Base-by-base conservation (phyloP, 257 asterid genomes). In the Haberlea rhodopensis region DNA sequence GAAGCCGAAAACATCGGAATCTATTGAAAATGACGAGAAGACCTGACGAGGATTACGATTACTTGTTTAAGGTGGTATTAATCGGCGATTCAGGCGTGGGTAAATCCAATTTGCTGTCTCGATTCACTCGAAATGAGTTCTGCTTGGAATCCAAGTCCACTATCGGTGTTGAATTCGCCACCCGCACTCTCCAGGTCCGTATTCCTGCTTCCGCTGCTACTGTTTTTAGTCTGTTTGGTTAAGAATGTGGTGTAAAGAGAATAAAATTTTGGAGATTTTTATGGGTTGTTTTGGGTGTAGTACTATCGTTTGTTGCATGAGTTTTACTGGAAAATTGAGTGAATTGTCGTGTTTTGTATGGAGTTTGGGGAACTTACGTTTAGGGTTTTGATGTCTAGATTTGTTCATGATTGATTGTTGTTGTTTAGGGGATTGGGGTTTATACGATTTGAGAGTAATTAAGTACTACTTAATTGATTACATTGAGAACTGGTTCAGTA, bases 51-150 rank as follows among this genome's bases (percentile, higher is more conserved):
- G 91, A 84, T 70, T 84, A 84, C 73, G 91, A 84, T 80, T 84
- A 81, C 81, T 75, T 84, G 77, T 84, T 84, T 73, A 84, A 84
- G 74, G 86, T 82, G 40, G 91, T 84, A 7, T 56, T 84, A 68
- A 84, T 82, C 72, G 91, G 91, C 29, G 91, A 84, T 78, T 84
- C 91, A 0, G 91, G 91, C 67, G 91, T 82, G 45, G 91, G 91
- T 4, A 84, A 84, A 72, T 80, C 91, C 63, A 84, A 84, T 75
- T 60, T 84, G 76, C 84, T 84, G 18, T 84, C 91, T 56, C 79
- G 91, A 62, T 84, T 84, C 73, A 84, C 91, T 43, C 82, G 91
- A 8, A 84, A 84, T 31, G 91, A 84, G 77, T 84, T 84, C 67
- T 82, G 81, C 52, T 80, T 84, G 82, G 91, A 84, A 57, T 84